Percentiles rank a stretch among this genome's conserved stretches.
Evolutionary conservation across 495 filamentous ascomycete genomes (phyloP).

Genomic region (Haplographium delicatum): DNA sequence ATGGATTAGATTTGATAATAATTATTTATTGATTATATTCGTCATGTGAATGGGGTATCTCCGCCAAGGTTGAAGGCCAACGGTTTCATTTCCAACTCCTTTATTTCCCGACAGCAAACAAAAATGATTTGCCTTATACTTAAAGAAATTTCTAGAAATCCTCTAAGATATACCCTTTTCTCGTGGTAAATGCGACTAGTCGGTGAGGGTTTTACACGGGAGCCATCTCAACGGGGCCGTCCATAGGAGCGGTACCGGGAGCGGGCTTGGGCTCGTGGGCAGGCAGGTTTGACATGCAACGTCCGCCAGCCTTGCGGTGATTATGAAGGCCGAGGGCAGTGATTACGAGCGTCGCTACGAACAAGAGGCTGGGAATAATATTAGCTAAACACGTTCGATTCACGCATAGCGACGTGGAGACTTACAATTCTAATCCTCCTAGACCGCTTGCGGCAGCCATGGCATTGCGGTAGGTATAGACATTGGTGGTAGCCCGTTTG

Average conservation of each 20-base stretch:
- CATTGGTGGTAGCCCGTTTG: background rate
- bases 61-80: background rate
- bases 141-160: background rate
- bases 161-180: background rate
- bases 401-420: background rate
- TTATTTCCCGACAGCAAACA: background rate
- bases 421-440: constrained; percentile 41
- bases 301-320: constrained; percentile 39
- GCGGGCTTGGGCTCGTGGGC: background rate
- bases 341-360: constrained; percentile 32
- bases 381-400: background rate
- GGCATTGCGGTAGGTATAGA: constrained; percentile 18
- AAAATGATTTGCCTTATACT: too few relatives aligned
- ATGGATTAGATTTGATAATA: too few relatives aligned
- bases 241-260: background rate
- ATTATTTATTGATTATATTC: too few relatives aligned
- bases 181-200: background rate
- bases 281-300: constrained; percentile 17
- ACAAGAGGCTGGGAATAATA: background rate
- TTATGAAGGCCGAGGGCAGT: constrained; percentile 37
- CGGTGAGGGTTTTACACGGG: background rate
- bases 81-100: background rate
- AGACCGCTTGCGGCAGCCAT: constrained; percentile 30
- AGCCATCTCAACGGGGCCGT: background rate
- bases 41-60: too few relatives aligned